phyloP scores from a whole-genome alignment of 1,284 basidiomycete species.

The Ganoderma resinaceum region DNA sequence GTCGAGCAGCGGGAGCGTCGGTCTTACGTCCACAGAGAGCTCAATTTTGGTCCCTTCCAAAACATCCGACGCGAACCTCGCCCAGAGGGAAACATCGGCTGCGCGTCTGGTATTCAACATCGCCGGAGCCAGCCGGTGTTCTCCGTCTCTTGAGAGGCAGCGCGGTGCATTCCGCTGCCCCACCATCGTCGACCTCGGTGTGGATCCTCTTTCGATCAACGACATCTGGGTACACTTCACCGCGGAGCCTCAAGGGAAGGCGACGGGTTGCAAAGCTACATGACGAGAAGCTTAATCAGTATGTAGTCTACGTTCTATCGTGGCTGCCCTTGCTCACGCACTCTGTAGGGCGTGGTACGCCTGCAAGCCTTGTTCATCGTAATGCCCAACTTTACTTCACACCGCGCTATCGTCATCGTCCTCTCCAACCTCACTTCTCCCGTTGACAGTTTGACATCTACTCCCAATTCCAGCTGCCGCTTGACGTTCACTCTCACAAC shows the following conservation, averaged over 20 bases:
- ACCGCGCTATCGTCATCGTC: too few species aligned
- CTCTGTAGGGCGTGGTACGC: conserved; percentile 25
- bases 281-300: conserved; percentile 28
- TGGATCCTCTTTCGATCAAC: conserved; percentile 8
- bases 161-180: conserved; percentile 29
- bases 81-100: too few species aligned
- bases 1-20: too few species aligned
- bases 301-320: not conserved
- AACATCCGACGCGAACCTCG: too few species aligned
- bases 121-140: too few species aligned
- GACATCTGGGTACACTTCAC: conserved; percentile 30
- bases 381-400: not conserved
- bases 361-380: conserved; percentile 21
- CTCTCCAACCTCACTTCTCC: not conserved
- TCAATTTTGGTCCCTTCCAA: too few species aligned
- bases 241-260: conserved; percentile 29
- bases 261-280: conserved; percentile 17
- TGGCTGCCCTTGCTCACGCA: not conserved
- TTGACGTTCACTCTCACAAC: conserved; percentile 2
- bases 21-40: too few species aligned
- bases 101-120: too few species aligned
- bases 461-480: conserved; percentile 5
- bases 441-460: conserved; percentile 15
- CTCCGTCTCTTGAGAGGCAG: conserved; percentile 1
- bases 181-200: conserved; percentile 23